These are phyloP conservation scores for Tetrahymena malaccensis DNA, from an alignment of 73 alveolate genomes.

Conservation along the genomic window DNA sequence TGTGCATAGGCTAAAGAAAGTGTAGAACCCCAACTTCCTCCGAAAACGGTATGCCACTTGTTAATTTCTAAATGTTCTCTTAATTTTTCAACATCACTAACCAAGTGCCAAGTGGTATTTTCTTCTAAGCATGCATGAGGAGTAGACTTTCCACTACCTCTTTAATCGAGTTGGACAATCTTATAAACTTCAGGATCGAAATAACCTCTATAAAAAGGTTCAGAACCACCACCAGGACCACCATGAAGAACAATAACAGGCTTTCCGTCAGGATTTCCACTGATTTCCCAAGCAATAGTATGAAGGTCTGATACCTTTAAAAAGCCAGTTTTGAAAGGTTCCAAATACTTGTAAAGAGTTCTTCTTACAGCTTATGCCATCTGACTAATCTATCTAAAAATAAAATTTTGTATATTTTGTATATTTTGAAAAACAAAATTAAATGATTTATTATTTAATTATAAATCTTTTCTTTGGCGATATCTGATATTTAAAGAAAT, in stretches of 20 bases:
- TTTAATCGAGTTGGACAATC: slow-evolving; percentile 1
- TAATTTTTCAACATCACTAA: slow-evolving; percentile 2
- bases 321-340: background rate
- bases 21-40: slow-evolving; percentile 8
- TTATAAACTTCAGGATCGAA: slow-evolving; percentile 6
- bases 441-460: background rate
- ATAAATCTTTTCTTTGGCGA: background rate
- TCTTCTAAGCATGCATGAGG: slow-evolving; percentile 9
- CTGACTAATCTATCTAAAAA: background rate
- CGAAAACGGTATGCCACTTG: slow-evolving; percentile 17
- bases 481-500: background rate
- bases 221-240: slow-evolving; percentile 12
- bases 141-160: slow-evolving; percentile 21
- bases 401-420: background rate
- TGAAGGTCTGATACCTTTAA: slow-evolving; percentile 2
- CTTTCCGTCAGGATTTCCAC: slow-evolving; percentile 16
- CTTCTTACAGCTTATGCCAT: background rate
- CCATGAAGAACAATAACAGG: slow-evolving; percentile 15
- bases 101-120: background rate
- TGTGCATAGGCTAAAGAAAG: slow-evolving; percentile 9
- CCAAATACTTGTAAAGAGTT: background rate
- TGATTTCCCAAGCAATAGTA: slow-evolving; percentile 1
- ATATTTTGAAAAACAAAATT: background rate
- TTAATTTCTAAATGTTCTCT: slow-evolving; percentile 10
- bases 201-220: background rate